These are phyloP conservation scores for Dioszegia aurantiaca DNA, from an alignment of 768 basidiomycete species.

Conservation along the genomic window DNA sequence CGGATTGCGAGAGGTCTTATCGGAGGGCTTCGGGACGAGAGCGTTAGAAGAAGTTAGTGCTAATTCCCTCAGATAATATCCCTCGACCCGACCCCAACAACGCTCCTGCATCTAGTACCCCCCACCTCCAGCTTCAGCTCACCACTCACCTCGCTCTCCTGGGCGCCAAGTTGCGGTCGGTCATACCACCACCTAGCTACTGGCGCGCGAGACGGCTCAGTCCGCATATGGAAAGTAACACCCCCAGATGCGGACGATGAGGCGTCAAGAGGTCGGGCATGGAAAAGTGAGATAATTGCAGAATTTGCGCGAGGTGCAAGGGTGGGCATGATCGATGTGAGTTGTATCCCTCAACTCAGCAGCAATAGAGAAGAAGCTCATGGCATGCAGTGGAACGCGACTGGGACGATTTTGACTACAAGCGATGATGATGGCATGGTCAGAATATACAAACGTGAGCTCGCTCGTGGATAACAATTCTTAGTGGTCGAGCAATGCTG, in stretches of 20 bases:
- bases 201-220: conserved; percentile 79
- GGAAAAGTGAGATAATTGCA: conserved; percentile 73
- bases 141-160: conserved; percentile 81
- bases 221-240: conserved; percentile 82
- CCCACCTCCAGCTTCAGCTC: conserved; percentile 52
- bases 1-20: too few relatives aligned
- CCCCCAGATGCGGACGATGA: conserved; percentile 59
- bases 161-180: conserved; percentile 91
- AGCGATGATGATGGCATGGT: conserved; percentile 58
- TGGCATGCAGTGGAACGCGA: conserved; percentile 49
- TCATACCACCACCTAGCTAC: conserved; percentile 93
- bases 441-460: conserved; percentile 67
- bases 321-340: conserved; percentile 88
- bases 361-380: conserved; percentile 10
- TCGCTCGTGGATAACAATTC: not conserved
- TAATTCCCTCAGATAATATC: conserved; percentile 23
- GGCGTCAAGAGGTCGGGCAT: conserved; percentile 52
- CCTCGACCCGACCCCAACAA: conserved; percentile 57
- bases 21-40: too few relatives aligned
- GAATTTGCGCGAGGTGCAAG: conserved; percentile 63
- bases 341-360: conserved; percentile 58
- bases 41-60: too few relatives aligned
- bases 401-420: conserved; percentile 61
- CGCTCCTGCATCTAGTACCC: conserved; percentile 67
- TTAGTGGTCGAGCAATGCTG: not conserved